Percentiles rank a stretch among this genome's conserved stretches.
phyloP scores from a whole-genome alignment of 163 green algal genomes.

The Picocystis sp. region DNA sequence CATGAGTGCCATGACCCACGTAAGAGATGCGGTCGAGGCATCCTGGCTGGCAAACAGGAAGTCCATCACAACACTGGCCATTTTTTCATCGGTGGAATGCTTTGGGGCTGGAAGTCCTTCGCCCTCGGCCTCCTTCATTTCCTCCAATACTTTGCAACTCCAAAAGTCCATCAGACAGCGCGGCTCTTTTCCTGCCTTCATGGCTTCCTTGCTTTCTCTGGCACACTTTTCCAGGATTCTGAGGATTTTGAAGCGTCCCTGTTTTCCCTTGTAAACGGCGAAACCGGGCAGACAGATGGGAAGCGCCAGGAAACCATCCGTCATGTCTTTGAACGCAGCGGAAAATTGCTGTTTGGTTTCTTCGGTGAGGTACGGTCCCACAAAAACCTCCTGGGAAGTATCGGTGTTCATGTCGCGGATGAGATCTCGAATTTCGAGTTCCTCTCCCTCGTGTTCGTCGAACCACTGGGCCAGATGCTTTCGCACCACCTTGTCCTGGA shows the following conservation, averaged over 20 bases:
- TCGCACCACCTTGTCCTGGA: conserved; percentile 61
- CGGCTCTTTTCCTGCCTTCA: conserved; percentile 35
- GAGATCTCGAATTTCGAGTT: conserved; percentile 39
- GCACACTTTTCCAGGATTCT: conserved; percentile 33
- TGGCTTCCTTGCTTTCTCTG: conserved; percentile 30
- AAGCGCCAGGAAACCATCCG: conserved; percentile 47
- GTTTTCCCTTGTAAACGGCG: conserved; percentile 39
- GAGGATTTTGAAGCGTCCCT: conserved; percentile 38
- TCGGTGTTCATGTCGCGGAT: conserved; percentile 56
- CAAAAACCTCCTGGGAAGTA: conserved; percentile 64
- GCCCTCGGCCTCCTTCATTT: conserved; percentile 36
- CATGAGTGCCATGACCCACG: conserved; percentile 56
- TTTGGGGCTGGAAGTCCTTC: conserved; percentile 20
- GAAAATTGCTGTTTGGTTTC: conserved; percentile 35
- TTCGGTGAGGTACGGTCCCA: conserved; percentile 61
- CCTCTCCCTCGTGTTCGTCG: conserved; percentile 8
- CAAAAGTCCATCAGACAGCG: conserved; percentile 76
- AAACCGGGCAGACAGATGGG: conserved; percentile 61
- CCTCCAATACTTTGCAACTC: conserved; percentile 41
- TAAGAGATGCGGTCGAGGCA: conserved; percentile 53
- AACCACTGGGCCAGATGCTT: conserved; percentile 50
- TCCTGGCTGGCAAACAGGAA: conserved; percentile 77
- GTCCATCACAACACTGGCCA: conserved; percentile 65
- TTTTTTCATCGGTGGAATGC: conserved; percentile 30
- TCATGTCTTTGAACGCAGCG: conserved; percentile 50